Percentiles rank a stretch among this genome's conserved stretches.
Evolutionary conservation across 2,329 filamentous ascomycete genomes (phyloP).

Genomic region (Sporothrix variecibatus): DNA sequence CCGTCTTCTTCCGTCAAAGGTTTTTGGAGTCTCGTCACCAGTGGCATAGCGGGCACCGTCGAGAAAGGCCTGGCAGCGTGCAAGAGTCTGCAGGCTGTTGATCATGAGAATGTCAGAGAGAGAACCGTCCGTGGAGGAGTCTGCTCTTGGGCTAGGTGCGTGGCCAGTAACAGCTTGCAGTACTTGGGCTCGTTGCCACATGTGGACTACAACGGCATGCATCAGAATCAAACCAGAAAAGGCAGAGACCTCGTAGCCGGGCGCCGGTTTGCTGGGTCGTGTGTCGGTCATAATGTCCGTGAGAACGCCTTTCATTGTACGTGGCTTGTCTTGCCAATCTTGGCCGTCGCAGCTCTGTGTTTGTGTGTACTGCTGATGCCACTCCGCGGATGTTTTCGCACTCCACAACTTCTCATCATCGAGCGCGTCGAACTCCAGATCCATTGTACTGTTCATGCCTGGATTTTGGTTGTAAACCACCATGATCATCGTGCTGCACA

Average conservation of each 20-base stretch:
- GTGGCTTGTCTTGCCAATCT: background rate
- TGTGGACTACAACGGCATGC: background rate
- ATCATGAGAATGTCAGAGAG: background rate
- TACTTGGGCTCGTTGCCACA: background rate
- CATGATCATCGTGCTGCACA: background rate
- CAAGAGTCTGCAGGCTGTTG: background rate
- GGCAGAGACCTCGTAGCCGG: background rate
- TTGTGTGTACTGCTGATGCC: background rate
- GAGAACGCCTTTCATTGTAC: background rate
- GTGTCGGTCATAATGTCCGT: background rate
- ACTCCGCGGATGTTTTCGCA: background rate
- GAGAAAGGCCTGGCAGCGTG: background rate
- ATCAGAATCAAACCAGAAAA: background rate
- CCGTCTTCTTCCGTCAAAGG: too few species aligned
- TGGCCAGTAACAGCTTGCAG: background rate
- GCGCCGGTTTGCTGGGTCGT: background rate
- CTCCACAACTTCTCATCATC: background rate
- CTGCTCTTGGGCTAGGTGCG: background rate
- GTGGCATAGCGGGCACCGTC: background rate
- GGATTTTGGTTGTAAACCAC: background rate
- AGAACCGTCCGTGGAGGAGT: background rate
- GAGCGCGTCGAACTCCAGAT: background rate
- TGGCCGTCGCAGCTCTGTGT: too few species aligned
- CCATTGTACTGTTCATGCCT: background rate
- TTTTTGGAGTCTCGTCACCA: background rate